Base-by-base conservation (phyloP, 129 eudicot genomes). In the Lactuca sativa region DNA sequence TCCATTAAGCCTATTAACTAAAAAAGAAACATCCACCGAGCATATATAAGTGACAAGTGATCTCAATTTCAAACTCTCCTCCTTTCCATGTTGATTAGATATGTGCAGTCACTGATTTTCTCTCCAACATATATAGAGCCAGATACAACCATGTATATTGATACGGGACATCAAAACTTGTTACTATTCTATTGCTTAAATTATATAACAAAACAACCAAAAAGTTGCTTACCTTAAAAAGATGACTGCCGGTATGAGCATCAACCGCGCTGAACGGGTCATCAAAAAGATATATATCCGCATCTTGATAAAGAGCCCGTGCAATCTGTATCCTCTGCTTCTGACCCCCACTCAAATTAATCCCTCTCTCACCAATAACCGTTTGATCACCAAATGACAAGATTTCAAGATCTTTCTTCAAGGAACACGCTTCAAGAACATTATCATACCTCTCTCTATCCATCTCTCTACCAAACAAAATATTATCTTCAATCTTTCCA, bases 261-360 rank as follows among this genome's bases (percentile, higher is more conserved):
- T 84, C 88, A 59, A 84, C 85, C n/a, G 83, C 88, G 7, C 88
- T 84, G 32, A 84, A 84, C 4, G 86, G 86, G 49, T 82, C 82
- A 73, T 77, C 83, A 44, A 82, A 67, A 3, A 82, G 73, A 57
- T 82, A 82, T 6, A 77, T 62, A 73, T 82, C 83, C 3, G 86
- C 82, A 56, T 82, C 74, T 31, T 78, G 83, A 64, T 84, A 84
- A 4, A 84, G 81, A 15, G 85, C 82, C 0, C 88, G 83, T 3
- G 85, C 88, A 15, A 84, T 79, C 61, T 84, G 88, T 7, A 80
- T 53, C 11, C 85, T 59, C 43, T 84, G 88, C 72, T 74, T 82
- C 57, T 82, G 86, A 36, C 86, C 86, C 1, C 83, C 82, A 4
- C 86, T 82, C 44, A 82, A 60, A 72, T 82, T 82, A 7, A 82